Base-by-base conservation (phyloP, 225 moss, liverwort and hornwort genomes). In the Takakia lepidozioides region DNA sequence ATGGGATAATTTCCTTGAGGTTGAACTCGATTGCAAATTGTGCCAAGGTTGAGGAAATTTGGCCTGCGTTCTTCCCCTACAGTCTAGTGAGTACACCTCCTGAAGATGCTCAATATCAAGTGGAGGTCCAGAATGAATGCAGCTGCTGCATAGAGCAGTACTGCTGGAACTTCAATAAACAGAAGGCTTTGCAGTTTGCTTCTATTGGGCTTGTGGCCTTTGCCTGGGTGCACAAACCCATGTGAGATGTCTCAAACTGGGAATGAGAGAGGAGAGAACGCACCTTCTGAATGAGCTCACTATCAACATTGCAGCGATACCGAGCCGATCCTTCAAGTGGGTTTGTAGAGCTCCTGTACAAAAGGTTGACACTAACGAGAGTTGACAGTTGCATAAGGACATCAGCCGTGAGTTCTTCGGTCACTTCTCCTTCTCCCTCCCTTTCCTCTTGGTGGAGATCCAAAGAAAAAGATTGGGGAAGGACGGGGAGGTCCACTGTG, bases 381-480 rank as follows among this genome's bases (percentile, higher is more conserved):
- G 79, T 84, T 29, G 91, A 67, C 24, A 91, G 78, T 78, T 87
- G 84, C 90, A 90, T 80, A 29, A 87, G 80, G 34, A 87, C 84
- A 53, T 87, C 85, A 3, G 90, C 77, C 11, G 82, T 85, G 36
- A 91, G 64, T 59, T 65, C 82, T 42, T 69, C 64, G 15, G 67
- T 45, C 44, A 58, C 41, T 40, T 72, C 65, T 52, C 53, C 71
- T 50, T 69, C 68, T 30, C 40, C 68, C 27, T 78, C 67, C 39
- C 19, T 51, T 46, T 47, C 70, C 47, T 62, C 74, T 50, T 43
- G 36, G 45, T 18, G 35, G 20, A 25, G 17, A 24, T 39, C 40
- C 10, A 51, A 36, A 14, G 51, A 41, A 8, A 54, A 24, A 17
- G 56, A 58, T 38, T 56, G 55, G 27, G 54, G 39, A 19, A 63